phyloP scores from a whole-genome alignment of 192 early-diverging fungal species.

The Coemansia sp. region DNA sequence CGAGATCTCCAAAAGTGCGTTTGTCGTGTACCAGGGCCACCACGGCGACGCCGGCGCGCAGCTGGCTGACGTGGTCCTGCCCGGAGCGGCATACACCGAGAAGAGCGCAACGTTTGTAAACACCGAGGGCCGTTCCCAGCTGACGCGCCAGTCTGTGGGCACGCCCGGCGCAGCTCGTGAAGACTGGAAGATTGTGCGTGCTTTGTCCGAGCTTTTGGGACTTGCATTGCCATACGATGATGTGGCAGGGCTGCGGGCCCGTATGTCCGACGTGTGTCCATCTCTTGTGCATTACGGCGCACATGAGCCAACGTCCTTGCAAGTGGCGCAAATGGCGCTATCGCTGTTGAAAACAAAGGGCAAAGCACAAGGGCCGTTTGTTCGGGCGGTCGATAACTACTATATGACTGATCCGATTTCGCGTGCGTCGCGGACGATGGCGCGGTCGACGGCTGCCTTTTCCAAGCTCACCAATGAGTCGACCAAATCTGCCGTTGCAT shows the following conservation, averaged over 20 bases:
- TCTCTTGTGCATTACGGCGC: conserved; percentile 74
- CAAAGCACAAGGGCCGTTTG: conserved; percentile 48
- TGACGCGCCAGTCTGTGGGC: conserved; percentile 88
- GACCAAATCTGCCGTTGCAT: no score
- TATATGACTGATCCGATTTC: conserved; percentile 96
- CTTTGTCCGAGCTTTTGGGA: conserved; percentile 89
- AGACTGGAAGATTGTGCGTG: conserved; percentile 99
- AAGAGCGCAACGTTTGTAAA: conserved; percentile 95
- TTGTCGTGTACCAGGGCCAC: conserved; percentile 99
- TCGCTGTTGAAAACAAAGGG: conserved; percentile 42
- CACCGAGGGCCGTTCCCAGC: conserved; percentile 94
- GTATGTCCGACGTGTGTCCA: conserved; percentile 86
- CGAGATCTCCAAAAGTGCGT: conserved; percentile 84
- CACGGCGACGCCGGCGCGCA: conserved; percentile 96
- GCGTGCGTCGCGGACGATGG: conserved; percentile 92
- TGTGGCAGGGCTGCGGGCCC: conserved; percentile 72
- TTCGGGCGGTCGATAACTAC: conserved; percentile 77
- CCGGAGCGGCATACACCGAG: conserved; percentile 94
- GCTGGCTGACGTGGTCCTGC: conserved; percentile 93
- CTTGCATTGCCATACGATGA: conserved; percentile 89
- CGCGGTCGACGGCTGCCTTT: conserved; percentile 75
- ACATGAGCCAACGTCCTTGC: conserved; percentile 56
- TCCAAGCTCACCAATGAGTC: conserved; percentile 7
- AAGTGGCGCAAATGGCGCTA: conserved; percentile 65
- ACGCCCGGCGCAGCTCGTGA: conserved; percentile 89